phyloP scores from a whole-genome alignment of 257 asterid genomes.

The Cruciata laevipes region DNA sequence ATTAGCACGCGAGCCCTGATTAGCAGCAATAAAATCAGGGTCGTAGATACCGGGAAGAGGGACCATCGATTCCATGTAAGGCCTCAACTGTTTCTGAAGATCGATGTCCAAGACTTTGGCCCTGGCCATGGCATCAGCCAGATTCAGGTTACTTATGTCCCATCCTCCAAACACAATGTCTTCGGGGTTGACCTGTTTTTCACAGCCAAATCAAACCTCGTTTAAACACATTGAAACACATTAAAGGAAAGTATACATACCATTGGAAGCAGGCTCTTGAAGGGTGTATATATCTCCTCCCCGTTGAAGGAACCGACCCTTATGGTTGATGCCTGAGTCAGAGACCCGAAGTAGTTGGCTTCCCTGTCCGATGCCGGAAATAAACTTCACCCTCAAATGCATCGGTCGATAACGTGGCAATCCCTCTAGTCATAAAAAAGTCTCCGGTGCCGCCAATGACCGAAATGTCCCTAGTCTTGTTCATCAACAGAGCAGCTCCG shows the following conservation, averaged over 20 bases:
- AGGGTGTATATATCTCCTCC: conserved; percentile 95
- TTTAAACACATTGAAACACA: neutral
- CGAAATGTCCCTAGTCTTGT: neutral
- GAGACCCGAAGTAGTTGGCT: conserved; percentile 92
- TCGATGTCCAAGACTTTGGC: conserved; percentile 87
- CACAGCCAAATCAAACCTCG: conserved; percentile 13
- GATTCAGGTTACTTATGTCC: conserved; percentile 93
- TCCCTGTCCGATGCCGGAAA: neutral
- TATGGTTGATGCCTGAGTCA: conserved; percentile 87
- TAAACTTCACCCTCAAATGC: neutral
- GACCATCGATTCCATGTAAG: conserved; percentile 97
- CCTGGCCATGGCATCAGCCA: conserved; percentile 97
- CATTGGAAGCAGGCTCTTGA: conserved; percentile 96
- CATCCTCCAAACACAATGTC: conserved; percentile 95
- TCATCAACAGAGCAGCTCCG: neutral
- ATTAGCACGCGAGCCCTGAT: conserved; percentile 91
- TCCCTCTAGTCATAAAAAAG: neutral
- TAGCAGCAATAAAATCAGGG: conserved; percentile 98
- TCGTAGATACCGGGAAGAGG: conserved; percentile 97
- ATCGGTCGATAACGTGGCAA: neutral
- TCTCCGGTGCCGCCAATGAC: neutral
- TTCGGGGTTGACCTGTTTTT: conserved; percentile 72
- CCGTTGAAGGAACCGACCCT: conserved; percentile 95
- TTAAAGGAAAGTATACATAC: conserved; percentile 29
- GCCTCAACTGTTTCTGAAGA: conserved; percentile 88